phyloP scores from a whole-genome alignment of 257 asterid genomes.

The Ehretia macrophylla region DNA sequence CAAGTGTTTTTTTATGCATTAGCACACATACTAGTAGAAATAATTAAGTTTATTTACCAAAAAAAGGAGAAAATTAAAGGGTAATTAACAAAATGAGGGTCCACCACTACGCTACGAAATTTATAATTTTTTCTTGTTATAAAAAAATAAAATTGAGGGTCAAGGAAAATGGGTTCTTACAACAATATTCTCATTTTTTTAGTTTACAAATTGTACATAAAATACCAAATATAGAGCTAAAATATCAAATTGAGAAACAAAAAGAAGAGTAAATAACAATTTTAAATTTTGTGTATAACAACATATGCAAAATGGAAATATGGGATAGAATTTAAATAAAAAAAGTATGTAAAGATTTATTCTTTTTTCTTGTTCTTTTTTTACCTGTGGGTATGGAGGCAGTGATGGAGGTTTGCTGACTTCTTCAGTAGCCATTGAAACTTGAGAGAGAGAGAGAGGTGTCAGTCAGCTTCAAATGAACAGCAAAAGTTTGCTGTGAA shows the following conservation, averaged over 20 bases:
- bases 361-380: not conserved
- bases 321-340: not conserved
- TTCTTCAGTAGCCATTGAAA: slow-evolving; percentile 68
- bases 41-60: not conserved
- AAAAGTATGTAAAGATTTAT: not conserved
- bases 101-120: too few species aligned
- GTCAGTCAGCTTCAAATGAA: not conserved
- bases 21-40: slow-evolving; percentile 4
- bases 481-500: not conserved
- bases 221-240: slow-evolving; percentile 2
- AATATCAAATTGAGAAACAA: not conserved
- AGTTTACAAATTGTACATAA: slow-evolving; percentile 6
- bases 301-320: not conserved
- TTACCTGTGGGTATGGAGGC: slow-evolving; percentile 75
- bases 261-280: not conserved
- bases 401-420: slow-evolving; percentile 42
- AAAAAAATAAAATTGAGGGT: too few species aligned
- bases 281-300: not conserved
- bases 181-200: too few species aligned
- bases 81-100: slow-evolving; percentile 20
- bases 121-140: too few species aligned
- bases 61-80: not conserved
- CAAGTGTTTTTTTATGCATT: not conserved
- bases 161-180: slow-evolving; percentile 18
- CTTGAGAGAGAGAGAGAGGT: slow-evolving; percentile 20